Base-by-base conservation (phyloP, 768 basidiomycete species). In the Asterophora lycoperdoides region DNA sequence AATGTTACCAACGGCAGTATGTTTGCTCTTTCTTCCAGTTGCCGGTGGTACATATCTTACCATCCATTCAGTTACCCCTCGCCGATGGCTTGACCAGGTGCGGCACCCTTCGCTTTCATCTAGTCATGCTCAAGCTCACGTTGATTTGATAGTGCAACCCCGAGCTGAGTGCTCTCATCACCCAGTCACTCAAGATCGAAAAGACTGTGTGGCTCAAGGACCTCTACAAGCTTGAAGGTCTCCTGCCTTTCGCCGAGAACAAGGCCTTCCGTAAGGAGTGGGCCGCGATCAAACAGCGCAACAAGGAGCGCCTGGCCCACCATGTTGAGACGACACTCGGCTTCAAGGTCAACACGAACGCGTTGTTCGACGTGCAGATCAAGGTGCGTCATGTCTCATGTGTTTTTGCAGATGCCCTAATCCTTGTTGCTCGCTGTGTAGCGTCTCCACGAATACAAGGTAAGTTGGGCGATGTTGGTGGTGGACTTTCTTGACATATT, bases 1-100 rank as follows among this genome's bases (percentile, higher is more conserved):
- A 93, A 95, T 63, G 91, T 97, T 41, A 97, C 94, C 34, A 99
- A 97, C 63, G 95, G 94, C 49, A 78, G 86, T 86, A 65, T 62
- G 83, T 76, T n/a, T 29, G n/a, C 10, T 37, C 4, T 41, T 14
- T 13, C 11, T 15, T 9, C 14, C 28, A 20, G 32, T 23, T 23
- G 23, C 6, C 3, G 23, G 23, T 23, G 23, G 23, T 23, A 6
- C 10, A 23, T 33, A 17, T 20, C 32, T 26, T 10, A 20, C 15
- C 20, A 50, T 23, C 17, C 28, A 14, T 45, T 17, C 29, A 86
- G 86, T 96, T 54, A 96, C 93, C 17, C 92, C 90, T 41, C 88
- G 95, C 55, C 81, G 95, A 54, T 96, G 90, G 91, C 81, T 94
- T 42, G 86, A 92, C 57, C 87, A 88, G 64, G 79, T 79, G 48